Evolutionary conservation across 2,329 filamentous ascomycete genomes (phyloP).

Genomic region (Neoscytalidium dimidiatum): DNA sequence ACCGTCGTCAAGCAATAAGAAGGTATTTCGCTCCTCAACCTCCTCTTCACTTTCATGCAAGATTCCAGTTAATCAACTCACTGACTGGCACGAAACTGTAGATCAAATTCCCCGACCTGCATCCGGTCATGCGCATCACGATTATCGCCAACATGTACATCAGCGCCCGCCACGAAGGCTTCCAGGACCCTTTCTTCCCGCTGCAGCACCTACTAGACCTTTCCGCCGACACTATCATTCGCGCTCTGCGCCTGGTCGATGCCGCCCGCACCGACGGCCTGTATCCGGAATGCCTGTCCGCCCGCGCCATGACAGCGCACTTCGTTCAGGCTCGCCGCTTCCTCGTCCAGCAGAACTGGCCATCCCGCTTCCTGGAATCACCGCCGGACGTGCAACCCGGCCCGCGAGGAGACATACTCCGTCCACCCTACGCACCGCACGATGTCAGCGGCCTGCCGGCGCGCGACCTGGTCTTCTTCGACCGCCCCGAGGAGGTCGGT

Average conservation of each 20-base stretch:
- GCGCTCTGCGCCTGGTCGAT: not conserved
- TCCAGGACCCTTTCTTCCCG: not conserved
- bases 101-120: not conserved
- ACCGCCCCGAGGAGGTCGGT: not conserved
- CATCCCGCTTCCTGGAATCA: not conserved
- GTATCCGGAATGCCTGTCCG: not conserved
- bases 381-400: not conserved
- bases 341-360: not conserved
- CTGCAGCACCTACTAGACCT: not conserved
- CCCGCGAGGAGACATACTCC: too few species aligned
- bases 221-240: not conserved
- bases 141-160: slow-evolving; percentile 8
- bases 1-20: too few species aligned
- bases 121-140: not conserved
- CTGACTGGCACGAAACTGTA: not conserved
- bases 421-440: not conserved
- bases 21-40: too few species aligned
- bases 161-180: not conserved
- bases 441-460: not conserved
- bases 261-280: not conserved
- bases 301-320: not conserved
- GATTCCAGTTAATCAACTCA: not conserved
- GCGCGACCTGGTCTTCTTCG: not conserved
- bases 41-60: not conserved
- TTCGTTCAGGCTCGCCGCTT: not conserved